Evolutionary conservation across 768 basidiomycete genomes (phyloP), one percentile per base, ranked within the genome.

Genomic region (Zangia roseola): DNA sequence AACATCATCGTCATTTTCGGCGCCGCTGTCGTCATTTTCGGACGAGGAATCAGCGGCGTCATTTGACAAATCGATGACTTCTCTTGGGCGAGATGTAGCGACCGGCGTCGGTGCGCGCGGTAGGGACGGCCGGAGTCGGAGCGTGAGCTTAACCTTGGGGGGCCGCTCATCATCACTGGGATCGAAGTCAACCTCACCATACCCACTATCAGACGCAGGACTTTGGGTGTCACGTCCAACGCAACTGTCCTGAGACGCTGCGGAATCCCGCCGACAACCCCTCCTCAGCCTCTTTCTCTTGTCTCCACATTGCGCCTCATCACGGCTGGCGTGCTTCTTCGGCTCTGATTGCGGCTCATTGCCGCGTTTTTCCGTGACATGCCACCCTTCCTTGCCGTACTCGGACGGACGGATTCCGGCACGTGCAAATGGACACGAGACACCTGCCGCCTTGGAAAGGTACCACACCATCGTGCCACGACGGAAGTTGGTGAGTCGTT

Each of bases 401-500:
- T 88, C 81, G 62, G 79, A 84, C 4, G 88, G 75, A 31, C 81
- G 75, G 42, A 91, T 84, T n/a, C 86, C 86, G 1, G 79, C 83
- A 49, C 81, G 75, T 6, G 83, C 71, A 63, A 91, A 91, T 5
- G 88, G 88, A 67, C 88, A 90, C 0, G 83, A 81, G 6, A 82
- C 78, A 42, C 88, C 88, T 9, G 86, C 81, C 16, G 84, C 85
- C 56, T 81, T 79, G 62, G 82, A 83, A 50, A 91, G 75, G 65
- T 89, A 91, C 86, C 86, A 91, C 14, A 91, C 86, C 60, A 81
- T 80, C 37, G 88, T 91, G 25, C 88, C 88, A 30, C 83, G 78
- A 48, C 88, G 76, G 61, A 88, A 91, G 65, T 87, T 88, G 17
- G 88, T 89, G 33, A 75, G 54, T 28, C 84, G 74, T 46, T 62